Evolutionary conservation across 108 stramenopile genomes (phyloP).

Genomic region (Cyclotella atomus): DNA sequence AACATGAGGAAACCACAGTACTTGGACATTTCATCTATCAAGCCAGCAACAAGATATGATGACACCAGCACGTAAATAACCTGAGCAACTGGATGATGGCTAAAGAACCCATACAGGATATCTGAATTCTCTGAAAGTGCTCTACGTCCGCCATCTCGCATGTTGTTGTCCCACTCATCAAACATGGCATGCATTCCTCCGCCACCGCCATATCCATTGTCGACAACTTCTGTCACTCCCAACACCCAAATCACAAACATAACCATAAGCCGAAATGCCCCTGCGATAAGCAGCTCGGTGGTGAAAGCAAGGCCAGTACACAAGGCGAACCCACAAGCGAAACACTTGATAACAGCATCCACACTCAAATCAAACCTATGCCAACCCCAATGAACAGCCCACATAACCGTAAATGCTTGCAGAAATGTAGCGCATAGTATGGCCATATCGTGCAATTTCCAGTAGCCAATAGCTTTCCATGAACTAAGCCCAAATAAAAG

Average conservation of each 20-base stretch:
- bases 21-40: constrained; percentile 82
- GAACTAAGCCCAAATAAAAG: constrained; percentile 42
- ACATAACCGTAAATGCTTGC: constrained; percentile 61
- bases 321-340: constrained; percentile 74
- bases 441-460: constrained; percentile 37
- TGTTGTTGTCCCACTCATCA: constrained; percentile 8
- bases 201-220: constrained; percentile 55
- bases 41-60: constrained; percentile 68
- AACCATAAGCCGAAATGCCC: constrained; percentile 38
- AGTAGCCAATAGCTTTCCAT: constrained; percentile 18
- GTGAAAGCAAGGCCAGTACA: constrained; percentile 72
- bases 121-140: constrained; percentile 31
- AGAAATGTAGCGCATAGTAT: constrained; percentile 63
- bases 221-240: constrained; percentile 55
- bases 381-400: constrained; percentile 66
- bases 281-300: constrained; percentile 61
- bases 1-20: constrained; percentile 79
- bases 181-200: constrained; percentile 11
- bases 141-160: neutral
- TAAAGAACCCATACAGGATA: constrained; percentile 41
- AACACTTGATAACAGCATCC: constrained; percentile 85
- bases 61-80: constrained; percentile 63
- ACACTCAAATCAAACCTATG: constrained; percentile 68
- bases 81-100: constrained; percentile 60
- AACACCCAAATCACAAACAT: constrained; percentile 47